Conservation (phyloP, 2,329 filamentous ascomycete species). For the Helotiales sp. region DNA sequence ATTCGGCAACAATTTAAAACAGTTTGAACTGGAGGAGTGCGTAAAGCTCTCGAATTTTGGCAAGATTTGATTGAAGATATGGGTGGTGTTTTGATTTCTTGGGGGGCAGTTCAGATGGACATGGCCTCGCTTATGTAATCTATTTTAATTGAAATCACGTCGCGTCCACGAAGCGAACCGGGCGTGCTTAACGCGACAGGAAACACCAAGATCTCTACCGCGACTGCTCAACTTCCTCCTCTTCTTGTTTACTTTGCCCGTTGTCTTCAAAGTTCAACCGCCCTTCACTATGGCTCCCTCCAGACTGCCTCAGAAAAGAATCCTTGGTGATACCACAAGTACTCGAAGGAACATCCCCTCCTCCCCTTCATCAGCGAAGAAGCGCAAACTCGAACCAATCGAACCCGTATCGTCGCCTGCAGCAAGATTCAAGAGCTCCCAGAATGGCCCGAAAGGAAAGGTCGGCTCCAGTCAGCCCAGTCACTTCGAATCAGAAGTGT, state of each 20-base stretch:
- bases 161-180: conserved; percentile 12
- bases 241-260: conserved; percentile 7
- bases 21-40: no score
- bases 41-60: no score
- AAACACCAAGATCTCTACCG: conserved; percentile 9
- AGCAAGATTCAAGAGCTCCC: conserved; percentile 65
- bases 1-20: no score
- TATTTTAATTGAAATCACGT: conserved; percentile 18
- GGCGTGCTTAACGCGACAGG: conserved; percentile 15
- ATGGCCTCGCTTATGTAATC: conserved; percentile 7
- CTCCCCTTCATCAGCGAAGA: conserved; percentile 66
- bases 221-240: neutral
- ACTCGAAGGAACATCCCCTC: conserved; percentile 65
- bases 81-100: no score
- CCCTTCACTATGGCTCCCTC: conserved; percentile 41
- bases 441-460: conserved; percentile 65
- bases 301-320: conserved; percentile 71
- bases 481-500: conserved; percentile 88
- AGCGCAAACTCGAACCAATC: conserved; percentile 81
- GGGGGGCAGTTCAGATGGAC: no score
- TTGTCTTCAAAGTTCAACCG: neutral
- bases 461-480: conserved; percentile 78
- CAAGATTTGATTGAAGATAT: no score
- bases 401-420: conserved; percentile 64
- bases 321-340: conserved; percentile 70